Conservation (phyloP, 208 protist genomes). For the Porcisia deanei region DNA sequence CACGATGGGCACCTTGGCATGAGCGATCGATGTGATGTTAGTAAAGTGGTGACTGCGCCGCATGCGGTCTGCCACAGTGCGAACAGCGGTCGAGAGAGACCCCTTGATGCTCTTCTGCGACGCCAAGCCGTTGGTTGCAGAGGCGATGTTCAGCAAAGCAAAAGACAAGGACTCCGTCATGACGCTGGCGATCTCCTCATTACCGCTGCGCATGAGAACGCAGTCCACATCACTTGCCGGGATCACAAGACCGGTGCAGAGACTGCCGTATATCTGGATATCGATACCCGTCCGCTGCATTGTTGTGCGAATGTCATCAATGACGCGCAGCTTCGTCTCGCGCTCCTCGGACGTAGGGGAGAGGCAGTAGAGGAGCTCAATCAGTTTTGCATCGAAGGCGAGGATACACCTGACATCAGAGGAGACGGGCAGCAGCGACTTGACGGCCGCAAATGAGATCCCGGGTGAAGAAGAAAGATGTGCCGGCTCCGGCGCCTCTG, state of each 20-base stretch:
- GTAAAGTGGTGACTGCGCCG: conserved; percentile 39
- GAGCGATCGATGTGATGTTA: conserved; percentile 43
- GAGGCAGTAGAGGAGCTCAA: conserved; percentile 48
- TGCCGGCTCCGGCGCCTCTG: neutral
- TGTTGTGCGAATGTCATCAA: conserved; percentile 40
- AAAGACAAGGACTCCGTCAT: conserved; percentile 14
- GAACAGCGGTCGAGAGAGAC: conserved; percentile 32
- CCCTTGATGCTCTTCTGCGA: conserved; percentile 18
- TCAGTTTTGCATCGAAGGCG: conserved; percentile 47
- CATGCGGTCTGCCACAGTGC: conserved; percentile 48
- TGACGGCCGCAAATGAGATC: neutral
- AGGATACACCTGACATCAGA: conserved; percentile 8
- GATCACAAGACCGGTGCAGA: conserved; percentile 67
- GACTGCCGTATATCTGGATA: conserved; percentile 79
- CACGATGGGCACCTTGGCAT: conserved; percentile 83
- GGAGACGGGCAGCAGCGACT: conserved; percentile 6
- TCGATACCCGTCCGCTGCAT: conserved; percentile 37
- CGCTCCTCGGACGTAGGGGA: conserved; percentile 36
- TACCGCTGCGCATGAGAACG: conserved; percentile 40
- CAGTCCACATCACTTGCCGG: conserved; percentile 88
- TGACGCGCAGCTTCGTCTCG: conserved; percentile 35
- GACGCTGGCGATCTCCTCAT: neutral
- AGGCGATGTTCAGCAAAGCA: conserved; percentile 17
- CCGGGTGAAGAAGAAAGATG: neutral
- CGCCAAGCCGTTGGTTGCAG: conserved; percentile 3